Percentiles rank a stretch among this genome's conserved stretches.
phyloP scores from a whole-genome alignment of 2,329 filamentous ascomycete genomes.

The Biscogniauxia sp. region DNA sequence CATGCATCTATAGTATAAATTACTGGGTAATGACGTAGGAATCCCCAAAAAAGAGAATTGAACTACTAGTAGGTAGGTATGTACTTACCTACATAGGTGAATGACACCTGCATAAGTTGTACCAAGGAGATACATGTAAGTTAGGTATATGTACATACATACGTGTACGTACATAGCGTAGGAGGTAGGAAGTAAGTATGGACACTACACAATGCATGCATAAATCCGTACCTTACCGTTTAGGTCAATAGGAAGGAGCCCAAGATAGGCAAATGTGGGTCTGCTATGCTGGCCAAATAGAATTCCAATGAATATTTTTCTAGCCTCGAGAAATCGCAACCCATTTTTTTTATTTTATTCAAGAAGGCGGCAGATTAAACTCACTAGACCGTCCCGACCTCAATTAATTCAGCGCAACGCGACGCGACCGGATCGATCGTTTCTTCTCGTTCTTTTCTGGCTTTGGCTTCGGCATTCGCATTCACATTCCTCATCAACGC shows the following conservation, averaged over 20 bases:
- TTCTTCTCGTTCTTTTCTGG: background rate
- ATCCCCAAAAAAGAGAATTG: no score
- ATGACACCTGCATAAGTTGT: no score
- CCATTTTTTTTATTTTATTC: background rate
- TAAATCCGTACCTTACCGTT: background rate
- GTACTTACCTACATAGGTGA: no score
- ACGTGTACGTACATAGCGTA: background rate
- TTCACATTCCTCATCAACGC: background rate
- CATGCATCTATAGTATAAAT: no score
- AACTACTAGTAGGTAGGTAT: no score
- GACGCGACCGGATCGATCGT: background rate
- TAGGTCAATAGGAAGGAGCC: background rate
- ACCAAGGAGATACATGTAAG: no score
- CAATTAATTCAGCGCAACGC: background rate
- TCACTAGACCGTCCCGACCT: background rate
- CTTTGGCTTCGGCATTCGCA: background rate
- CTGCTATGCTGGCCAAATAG: background rate
- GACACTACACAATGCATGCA: background rate
- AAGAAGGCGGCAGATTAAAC: background rate
- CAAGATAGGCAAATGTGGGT: background rate
- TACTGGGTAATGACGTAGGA: no score
- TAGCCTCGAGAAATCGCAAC: background rate
- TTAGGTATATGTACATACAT: background rate
- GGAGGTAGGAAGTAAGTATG: no score
- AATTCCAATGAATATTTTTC: background rate